These are phyloP conservation scores for Penicillium diatomitis DNA, from an alignment of 495 filamentous ascomycete genomes.

Conservation along the genomic window DNA sequence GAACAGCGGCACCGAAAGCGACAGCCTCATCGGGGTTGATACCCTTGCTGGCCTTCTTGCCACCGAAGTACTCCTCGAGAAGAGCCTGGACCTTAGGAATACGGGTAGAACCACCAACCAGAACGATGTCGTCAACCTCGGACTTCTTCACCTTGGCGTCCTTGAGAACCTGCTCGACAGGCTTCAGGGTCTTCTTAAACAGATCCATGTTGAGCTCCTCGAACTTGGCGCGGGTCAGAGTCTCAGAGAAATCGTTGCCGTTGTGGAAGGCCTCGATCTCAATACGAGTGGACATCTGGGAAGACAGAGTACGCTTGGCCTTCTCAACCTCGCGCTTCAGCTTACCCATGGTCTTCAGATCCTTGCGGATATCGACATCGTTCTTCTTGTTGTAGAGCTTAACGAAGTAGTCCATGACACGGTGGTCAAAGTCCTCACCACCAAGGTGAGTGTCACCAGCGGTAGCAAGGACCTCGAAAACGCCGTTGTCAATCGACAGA, in stretches of 20 bases:
- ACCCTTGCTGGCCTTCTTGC: slow-evolving; percentile 99
- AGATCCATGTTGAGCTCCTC: slow-evolving; percentile 98
- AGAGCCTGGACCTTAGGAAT: slow-evolving; percentile 96
- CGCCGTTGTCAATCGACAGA: slow-evolving; percentile 90
- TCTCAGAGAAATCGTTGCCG: slow-evolving; percentile 97
- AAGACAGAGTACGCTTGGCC: slow-evolving; percentile 98
- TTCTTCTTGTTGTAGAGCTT: slow-evolving; percentile 99
- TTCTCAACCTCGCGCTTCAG: slow-evolving; percentile 99
- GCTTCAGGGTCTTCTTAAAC: slow-evolving; percentile 98
- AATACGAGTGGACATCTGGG: slow-evolving; percentile 94
- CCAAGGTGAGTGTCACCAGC: slow-evolving; percentile 99
- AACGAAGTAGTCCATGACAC: slow-evolving; percentile 92
- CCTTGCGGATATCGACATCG: slow-evolving; percentile 82
- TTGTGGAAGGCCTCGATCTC: slow-evolving; percentile 98
- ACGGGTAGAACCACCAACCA: slow-evolving; percentile 96
- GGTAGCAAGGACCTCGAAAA: slow-evolving; percentile 96
- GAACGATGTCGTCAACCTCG: slow-evolving; percentile 80
- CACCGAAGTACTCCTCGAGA: slow-evolving; percentile 98
- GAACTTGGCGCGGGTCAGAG: slow-evolving; percentile 96
- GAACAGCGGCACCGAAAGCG: slow-evolving; percentile 97
- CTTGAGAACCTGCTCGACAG: slow-evolving; percentile 94
- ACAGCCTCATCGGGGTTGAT: slow-evolving; percentile 99
- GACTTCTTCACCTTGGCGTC: slow-evolving; percentile 85
- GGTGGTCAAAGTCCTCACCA: slow-evolving; percentile 99
- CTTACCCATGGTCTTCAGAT: slow-evolving; percentile 98